Evolutionary conservation across 208 protist species (phyloP).

Genomic region (Herpetomonas tarakana): DNA sequence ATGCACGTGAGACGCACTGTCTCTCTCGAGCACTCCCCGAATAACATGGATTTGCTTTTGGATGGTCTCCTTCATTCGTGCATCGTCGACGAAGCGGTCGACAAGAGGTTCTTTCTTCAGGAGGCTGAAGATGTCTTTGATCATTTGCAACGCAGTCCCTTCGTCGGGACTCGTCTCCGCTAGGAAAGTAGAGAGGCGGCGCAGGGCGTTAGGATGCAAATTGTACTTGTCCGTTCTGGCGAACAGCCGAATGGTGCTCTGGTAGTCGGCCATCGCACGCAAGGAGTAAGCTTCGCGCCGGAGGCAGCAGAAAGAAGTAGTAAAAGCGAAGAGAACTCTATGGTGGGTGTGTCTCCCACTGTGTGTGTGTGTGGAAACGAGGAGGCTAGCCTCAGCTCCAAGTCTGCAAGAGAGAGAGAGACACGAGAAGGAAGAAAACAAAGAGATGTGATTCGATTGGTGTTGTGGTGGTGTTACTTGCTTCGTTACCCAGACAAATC

Average conservation of each 20-base stretch:
- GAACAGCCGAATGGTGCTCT: conserved; percentile 54
- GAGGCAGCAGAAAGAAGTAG: background rate
- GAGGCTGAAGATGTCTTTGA: background rate
- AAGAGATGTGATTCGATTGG: conserved; percentile 1
- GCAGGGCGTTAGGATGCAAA: conserved; percentile 74
- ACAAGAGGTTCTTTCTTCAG: background rate
- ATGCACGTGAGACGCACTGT: background rate
- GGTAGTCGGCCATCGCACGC: conserved; percentile 39
- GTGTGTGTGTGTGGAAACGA: conserved; percentile 2
- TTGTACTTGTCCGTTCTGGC: conserved; percentile 73
- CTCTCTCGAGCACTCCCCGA: background rate
- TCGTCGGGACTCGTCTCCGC: conserved; percentile 28
- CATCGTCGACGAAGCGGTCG: background rate
- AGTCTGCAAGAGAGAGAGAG: background rate
- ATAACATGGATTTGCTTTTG: background rate
- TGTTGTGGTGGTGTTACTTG: too few relatives aligned
- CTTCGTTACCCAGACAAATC: too few relatives aligned
- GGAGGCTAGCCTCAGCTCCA: background rate
- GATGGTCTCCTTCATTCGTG: background rate
- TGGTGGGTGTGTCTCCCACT: too few relatives aligned
- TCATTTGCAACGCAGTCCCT: conserved; percentile 2
- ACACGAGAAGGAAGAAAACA: background rate
- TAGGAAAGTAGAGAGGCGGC: conserved; percentile 56
- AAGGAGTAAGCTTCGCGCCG: background rate
- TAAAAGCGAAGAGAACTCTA: too few relatives aligned